Evolutionary conservation across 768 basidiomycete species (phyloP), one percentile per base, ranked within the genome.

Genomic region (Clavaria fumosa): DNA sequence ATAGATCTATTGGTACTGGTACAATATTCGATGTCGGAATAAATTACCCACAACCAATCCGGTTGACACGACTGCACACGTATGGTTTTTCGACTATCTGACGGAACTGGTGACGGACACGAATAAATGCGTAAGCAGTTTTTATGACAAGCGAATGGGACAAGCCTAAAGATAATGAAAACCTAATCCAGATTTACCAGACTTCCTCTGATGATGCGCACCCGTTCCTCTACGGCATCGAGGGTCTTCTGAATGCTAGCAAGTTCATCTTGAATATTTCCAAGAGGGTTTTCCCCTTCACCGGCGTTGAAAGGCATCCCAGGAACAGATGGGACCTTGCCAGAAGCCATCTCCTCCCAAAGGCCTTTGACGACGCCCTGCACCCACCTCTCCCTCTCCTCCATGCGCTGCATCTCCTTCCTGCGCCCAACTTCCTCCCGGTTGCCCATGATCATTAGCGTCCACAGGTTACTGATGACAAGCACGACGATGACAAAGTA

Each of bases 401-500:
- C 77, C 46, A 56, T 62, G 54, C 62, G 67, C 51, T 53, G 62
- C 53, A 66, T 55, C 66, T 74, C 57, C 58, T 64, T 53, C 56
- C 55, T 47, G 60, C 69, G 43, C 62, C 62, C 58, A 53, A 57
- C 57, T 45, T 56, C 56, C 35, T 57, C 54, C 18, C 55, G 55
- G 39, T 52, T 52, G 4, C 62, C 62, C 54, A 72, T 59, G 40
- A 60, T 52, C 44, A 58, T 53, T 40, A 69, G 44, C 28, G 67
- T 63, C 76, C 79, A 84, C 60, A 86, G 30, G 49, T 93, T 93
- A 47, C 76, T 82, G 28, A 84, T 41, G 43, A 90, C 69, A 46
- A 93, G 58, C 23, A 70, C 49, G 34, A 74, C 66, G 53, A 90
- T 81, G 40, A 84, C 64, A 46, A 78, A 69, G 50, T 70, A 79